Evolutionary conservation across 345 rosid species (phyloP).

Genomic region (Syzygium aromaticum): DNA sequence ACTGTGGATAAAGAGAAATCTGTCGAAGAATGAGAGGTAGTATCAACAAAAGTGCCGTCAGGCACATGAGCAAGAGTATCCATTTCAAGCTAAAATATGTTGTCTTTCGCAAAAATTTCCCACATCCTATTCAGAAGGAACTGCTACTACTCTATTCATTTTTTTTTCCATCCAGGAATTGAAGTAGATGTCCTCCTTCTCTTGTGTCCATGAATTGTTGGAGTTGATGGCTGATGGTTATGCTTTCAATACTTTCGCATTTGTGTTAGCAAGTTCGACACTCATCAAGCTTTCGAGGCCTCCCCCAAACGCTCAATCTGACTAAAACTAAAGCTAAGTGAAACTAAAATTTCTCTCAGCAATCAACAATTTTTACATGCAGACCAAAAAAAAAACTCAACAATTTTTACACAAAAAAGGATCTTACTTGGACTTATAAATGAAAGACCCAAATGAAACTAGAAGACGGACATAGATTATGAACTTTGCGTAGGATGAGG

Average conservation of each 20-base stretch:
- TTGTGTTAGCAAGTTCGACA: not conserved
- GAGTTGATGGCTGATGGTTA: not conserved
- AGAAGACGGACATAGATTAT: too few species aligned
- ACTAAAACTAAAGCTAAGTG: not conserved
- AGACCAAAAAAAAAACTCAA: too few species aligned
- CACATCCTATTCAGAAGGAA: conserved; percentile 23
- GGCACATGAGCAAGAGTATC: conserved; percentile 3
- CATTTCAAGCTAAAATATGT: not conserved
- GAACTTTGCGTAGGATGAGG: too few species aligned
- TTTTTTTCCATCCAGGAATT: not conserved
- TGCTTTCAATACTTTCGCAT: not conserved
- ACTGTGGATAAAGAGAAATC: too few species aligned
- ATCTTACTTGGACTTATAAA: not conserved
- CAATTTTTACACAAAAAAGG: too few species aligned
- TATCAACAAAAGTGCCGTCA: conserved; percentile 2
- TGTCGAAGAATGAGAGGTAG: conserved; percentile 9
- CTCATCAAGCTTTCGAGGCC: not conserved
- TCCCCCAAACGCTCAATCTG: not conserved
- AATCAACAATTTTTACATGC: not conserved
- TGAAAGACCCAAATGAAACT: not conserved
- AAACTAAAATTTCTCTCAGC: not conserved
- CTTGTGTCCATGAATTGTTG: not conserved
- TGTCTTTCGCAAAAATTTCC: conserved; percentile 27
- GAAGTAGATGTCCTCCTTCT: not conserved
- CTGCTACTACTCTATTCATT: not conserved